Evolutionary conservation across 169 alveolate species (phyloP), one percentile per base, ranked within the genome.

Genomic region (Neospora caninum): DNA sequence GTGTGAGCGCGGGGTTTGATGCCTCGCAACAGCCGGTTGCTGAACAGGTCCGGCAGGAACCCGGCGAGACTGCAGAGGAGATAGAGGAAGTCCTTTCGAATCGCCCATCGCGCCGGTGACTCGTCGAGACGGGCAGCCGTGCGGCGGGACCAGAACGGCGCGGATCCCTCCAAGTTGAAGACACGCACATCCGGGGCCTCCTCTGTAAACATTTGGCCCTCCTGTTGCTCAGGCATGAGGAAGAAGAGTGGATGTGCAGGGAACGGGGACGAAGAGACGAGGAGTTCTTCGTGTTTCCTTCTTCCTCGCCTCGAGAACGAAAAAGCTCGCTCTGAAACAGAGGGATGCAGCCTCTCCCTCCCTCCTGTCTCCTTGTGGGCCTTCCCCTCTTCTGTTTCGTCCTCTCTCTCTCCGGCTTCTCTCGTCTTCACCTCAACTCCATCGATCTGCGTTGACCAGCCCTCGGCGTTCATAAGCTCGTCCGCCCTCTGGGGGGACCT

Each of bases 1-100:
- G 39, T 25, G 86, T 38, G 29, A n/a, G 86, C 86, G 45, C 86
- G 86, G 45, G 86, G 86, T n/a, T 78, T 78, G 86, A 78, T 78
- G 20, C 86, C 86, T 38, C 69, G 88, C 84, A 91, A 87, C 64
- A 96, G 95, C 49, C 95, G 95, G 29, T 86, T 95, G 43, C 95
- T 91, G 69, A 96, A 87, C 88, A 94, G 91, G 43, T 96, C 96
- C 20, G 98, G 98, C 31, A 95, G 49, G 69, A 97, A 91, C 10
- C 96, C 96, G 83, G 97, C 96, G 88, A 97, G 94, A 34, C 93
- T 95, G 73, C 98, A 97, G 45, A 95, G 91, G 41, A 96, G 88
- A 82, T 96, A 97, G 22, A 97, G 95, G 43, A 96, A 95, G 70
- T 97, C 94, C 49, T 94, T 95, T 69, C 96, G 92, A 38, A 96